Evolutionary conservation across 2,329 filamentous ascomycete genomes (phyloP), one percentile per base, ranked within the genome.

Genomic region (Zalaria obscura): DNA sequence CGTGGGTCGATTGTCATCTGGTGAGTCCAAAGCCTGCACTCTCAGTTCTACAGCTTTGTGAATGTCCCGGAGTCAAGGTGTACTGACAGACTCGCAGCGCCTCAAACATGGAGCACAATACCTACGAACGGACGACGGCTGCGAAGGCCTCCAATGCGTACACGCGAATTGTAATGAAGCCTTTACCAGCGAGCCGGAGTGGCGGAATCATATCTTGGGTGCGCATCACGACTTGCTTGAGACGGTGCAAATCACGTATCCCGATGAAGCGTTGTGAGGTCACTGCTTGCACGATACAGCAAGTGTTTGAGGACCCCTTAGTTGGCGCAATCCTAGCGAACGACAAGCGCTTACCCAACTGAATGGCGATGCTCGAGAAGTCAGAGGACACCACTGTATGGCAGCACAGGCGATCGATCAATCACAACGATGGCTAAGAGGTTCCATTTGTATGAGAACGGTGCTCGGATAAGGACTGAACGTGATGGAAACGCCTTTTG

Each of bases 171-270:
- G 53, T 35, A 37, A 40, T 4, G 45, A 38, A n/a, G 38, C 41
- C 25, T 55, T 54, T 31, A 36, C 35, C n/a, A 42, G 45, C 25
- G 46, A 44, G 28, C 40, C 46, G 27, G 45, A 51, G 9, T 56
- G 54, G 53, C 40, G 42, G 5, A 36, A 46, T 5, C 52, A 55
- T 40, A 50, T 56, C 36, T 37, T 48, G 4, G 38, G 25, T 8
- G 43, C 48, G 9, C 53, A 56, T 44, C 53, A 56, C 39, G 47
- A 52, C 26, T 41, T 55, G 33, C 40, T 52, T 4, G 42, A 28
- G 18, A 31, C 4, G 33, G 5, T 25, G 5, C 36, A 34, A 31
- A 35, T 18, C 18, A 18, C 18, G 18, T 18, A 18, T 2, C 18
- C 18, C 18, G 18, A 18, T 18, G 18, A 18, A 18, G 18, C 18